Conservation (phyloP, 345 rosid genomes). For the Xanthoceras sorbifolium region DNA sequence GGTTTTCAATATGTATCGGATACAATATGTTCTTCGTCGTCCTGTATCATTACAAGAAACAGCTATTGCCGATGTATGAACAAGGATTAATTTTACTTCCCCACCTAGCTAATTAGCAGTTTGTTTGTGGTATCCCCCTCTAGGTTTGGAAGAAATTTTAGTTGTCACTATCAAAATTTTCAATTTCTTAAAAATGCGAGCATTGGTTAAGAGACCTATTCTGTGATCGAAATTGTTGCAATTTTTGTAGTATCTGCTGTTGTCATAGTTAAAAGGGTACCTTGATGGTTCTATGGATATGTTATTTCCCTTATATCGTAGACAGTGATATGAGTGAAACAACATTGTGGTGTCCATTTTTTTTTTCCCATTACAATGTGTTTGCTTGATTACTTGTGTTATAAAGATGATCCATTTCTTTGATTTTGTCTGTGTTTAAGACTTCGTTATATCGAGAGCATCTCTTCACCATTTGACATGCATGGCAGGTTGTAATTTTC, state of each 20-base stretch:
- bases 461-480: slow-evolving; percentile 9
- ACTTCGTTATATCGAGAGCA: background rate
- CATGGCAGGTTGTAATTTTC: slow-evolving; percentile 73
- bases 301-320: background rate
- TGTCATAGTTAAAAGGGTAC: background rate
- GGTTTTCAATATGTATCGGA: background rate
- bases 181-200: background rate
- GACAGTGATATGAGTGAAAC: background rate
- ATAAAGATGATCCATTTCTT: background rate
- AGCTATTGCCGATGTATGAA: slow-evolving; percentile 3
- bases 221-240: background rate
- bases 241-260: background rate
- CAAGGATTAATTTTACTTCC: too few species aligned
- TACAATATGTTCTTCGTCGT: background rate
- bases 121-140: background rate
- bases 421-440: slow-evolving; percentile 1
- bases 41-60: background rate
- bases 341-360: background rate
- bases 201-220: background rate
- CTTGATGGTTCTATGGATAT: background rate
- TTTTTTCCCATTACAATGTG: background rate
- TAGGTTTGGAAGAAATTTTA: background rate
- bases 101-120: too few species aligned
- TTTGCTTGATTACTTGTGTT: background rate
- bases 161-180: background rate